Percentiles rank a stretch among this genome's conserved stretches.
These are phyloP conservation scores for Hemisphaericaspora subhashii DNA, from an alignment of 1,139 yeast genomes.

Conservation along the genomic window DNA sequence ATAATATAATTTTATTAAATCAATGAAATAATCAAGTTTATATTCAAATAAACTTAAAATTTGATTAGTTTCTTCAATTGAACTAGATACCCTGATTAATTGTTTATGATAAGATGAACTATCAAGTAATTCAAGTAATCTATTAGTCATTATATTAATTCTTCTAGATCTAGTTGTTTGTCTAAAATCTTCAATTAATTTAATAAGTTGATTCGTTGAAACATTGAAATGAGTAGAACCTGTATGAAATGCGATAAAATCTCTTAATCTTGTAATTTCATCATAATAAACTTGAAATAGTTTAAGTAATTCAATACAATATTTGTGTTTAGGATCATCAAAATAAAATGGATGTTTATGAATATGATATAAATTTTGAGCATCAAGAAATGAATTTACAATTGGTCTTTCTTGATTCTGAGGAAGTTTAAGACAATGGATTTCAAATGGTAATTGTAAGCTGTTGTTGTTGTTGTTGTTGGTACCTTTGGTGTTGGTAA, in stretches of 20 bases:
- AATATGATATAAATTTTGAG: conserved; percentile 4
- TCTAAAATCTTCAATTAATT: neutral
- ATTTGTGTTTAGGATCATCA: neutral
- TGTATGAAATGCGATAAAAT: neutral
- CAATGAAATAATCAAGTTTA: conserved; percentile 5
- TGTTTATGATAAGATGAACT: neutral
- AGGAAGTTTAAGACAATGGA: neutral
- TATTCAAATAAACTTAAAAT: conserved; percentile 4
- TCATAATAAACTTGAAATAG: conserved; percentile 2
- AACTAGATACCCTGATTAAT: neutral
- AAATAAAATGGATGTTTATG: conserved; percentile 4
- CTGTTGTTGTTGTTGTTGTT: neutral
- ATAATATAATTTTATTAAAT: neutral
- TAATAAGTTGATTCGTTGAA: neutral
- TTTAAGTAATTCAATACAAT: neutral
- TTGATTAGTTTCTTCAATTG: conserved; percentile 1
- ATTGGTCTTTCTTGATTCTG: neutral
- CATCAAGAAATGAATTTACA: conserved; percentile 1
- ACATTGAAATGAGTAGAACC: neutral
- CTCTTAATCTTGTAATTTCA: conserved; percentile 2
- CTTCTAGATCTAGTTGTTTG: neutral
- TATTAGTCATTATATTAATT: conserved; percentile 2
- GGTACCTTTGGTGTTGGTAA: too few relatives aligned
- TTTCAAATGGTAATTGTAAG: neutral
- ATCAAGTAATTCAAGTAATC: conserved; percentile 1